Conservation (phyloP, 306 rosid genomes). For the Medicago ruthenica region DNA sequence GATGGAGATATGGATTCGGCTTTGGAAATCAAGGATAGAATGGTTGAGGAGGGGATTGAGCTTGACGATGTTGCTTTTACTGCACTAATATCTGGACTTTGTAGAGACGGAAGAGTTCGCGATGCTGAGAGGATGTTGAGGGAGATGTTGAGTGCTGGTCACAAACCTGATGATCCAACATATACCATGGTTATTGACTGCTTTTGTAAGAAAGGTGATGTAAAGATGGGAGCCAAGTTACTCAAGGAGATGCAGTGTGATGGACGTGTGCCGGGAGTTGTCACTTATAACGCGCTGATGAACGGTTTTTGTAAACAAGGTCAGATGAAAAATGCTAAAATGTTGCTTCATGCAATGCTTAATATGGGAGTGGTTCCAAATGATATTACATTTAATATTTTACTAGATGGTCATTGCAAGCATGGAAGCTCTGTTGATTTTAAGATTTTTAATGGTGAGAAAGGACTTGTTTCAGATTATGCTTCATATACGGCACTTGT, state of each 20-base stretch:
- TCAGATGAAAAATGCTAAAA: constrained; percentile 89
- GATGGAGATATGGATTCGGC: constrained; percentile 77
- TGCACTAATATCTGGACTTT: constrained; percentile 72
- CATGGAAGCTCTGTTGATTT: constrained; percentile 55
- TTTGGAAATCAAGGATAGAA: constrained; percentile 58
- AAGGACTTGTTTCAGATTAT: constrained; percentile 76
- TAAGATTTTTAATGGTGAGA: constrained; percentile 59
- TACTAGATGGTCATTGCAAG: constrained; percentile 87
- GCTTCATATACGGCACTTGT: constrained; percentile 73
- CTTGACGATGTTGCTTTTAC: constrained; percentile 82
- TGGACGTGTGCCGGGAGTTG: constrained; percentile 69
- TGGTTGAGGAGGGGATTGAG: constrained; percentile 63
- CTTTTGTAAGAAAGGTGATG: constrained; percentile 78
- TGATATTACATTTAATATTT: constrained; percentile 83
- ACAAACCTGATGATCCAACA: constrained; percentile 74
- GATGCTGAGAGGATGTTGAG: constrained; percentile 68
- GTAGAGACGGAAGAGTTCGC: constrained; percentile 68
- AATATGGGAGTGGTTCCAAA: constrained; percentile 82
- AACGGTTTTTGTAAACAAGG: constrained; percentile 88
- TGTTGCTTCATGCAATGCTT: constrained; percentile 87
- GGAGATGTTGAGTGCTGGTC: constrained; percentile 75
- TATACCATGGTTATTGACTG: constrained; percentile 83
- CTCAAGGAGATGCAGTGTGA: constrained; percentile 78
- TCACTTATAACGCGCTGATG: constrained; percentile 87
- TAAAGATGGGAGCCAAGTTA: constrained; percentile 71